phyloP scores from a whole-genome alignment of 108 stramenopile genomes.

The Nitzschia sp. region DNA sequence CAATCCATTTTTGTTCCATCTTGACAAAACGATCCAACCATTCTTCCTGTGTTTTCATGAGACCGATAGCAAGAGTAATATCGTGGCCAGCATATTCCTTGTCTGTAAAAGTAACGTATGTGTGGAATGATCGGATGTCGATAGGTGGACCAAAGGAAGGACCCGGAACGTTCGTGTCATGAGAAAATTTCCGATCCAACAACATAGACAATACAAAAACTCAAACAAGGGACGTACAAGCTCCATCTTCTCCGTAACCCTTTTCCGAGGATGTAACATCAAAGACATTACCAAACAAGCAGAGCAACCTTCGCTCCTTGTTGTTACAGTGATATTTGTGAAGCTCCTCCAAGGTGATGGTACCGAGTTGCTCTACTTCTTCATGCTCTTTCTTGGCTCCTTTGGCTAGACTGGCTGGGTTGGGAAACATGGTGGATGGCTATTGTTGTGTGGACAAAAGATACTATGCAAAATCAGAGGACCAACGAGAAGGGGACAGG shows the following conservation, averaged over 20 bases:
- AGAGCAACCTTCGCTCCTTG: constrained; percentile 30
- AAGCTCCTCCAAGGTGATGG: constrained; percentile 35
- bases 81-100: constrained; percentile 53
- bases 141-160: neutral
- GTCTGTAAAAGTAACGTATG: constrained; percentile 9
- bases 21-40: constrained; percentile 49
- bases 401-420: constrained; percentile 22
- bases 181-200: neutral
- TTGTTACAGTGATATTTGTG: constrained; percentile 47
- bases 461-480: neutral
- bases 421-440: constrained; percentile 25
- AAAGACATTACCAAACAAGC: constrained; percentile 40
- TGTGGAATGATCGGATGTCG: neutral
- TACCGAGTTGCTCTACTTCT: constrained; percentile 40
- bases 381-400: constrained; percentile 4
- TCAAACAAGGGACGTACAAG: constrained; percentile 21
- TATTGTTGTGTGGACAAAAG: neutral
- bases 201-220: neutral
- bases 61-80: constrained; percentile 38
- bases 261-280: constrained; percentile 44
- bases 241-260: constrained; percentile 41
- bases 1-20: constrained; percentile 35
- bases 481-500: too few species aligned
- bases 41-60: constrained; percentile 38
- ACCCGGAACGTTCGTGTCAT: neutral